A percentile compares a stretch with the other conserved stretches of the same genome.
phyloP scores from a whole-genome alignment of 1,284 basidiomycete species.

The Golubevia sp. region DNA sequence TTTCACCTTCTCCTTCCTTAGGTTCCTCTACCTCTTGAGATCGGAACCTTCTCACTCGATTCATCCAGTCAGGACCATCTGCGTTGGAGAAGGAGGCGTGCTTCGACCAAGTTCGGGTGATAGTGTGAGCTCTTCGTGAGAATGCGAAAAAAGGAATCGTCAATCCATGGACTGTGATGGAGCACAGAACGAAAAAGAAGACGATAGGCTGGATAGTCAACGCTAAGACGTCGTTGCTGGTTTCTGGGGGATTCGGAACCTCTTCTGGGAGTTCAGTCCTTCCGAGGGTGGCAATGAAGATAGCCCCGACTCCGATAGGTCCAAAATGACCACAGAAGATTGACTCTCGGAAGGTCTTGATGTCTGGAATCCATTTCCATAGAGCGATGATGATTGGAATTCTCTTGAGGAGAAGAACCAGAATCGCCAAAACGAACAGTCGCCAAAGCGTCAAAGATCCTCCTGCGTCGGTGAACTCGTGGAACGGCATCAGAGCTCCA shows the following conservation, averaged over 20 bases:
- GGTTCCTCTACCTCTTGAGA: slow-evolving; percentile 18
- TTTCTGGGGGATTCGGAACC: slow-evolving; percentile 40
- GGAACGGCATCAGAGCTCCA: slow-evolving; percentile 55
- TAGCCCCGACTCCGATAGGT: slow-evolving; percentile 58
- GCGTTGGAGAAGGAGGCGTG: slow-evolving; percentile 30
- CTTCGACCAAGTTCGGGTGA: slow-evolving; percentile 45
- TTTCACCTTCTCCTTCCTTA: slow-evolving; percentile 10
- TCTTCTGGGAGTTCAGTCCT: slow-evolving; percentile 47
- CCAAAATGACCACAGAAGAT: slow-evolving; percentile 59
- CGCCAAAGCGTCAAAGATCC: slow-evolving; percentile 44
- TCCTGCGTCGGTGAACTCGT: slow-evolving; percentile 36
- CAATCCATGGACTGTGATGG: slow-evolving; percentile 57
- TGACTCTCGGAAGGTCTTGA: slow-evolving; percentile 61
- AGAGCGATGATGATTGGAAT: slow-evolving; percentile 53
- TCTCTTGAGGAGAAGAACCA: slow-evolving; percentile 50
- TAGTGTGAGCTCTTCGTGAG: slow-evolving; percentile 12
- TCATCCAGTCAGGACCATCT: slow-evolving; percentile 42
- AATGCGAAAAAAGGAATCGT: slow-evolving; percentile 55
- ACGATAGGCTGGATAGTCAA: slow-evolving; percentile 58
- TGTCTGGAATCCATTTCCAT: slow-evolving; percentile 59
- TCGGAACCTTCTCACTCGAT: slow-evolving; percentile 30
- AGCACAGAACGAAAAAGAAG: slow-evolving; percentile 59
- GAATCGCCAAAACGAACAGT: slow-evolving; percentile 48
- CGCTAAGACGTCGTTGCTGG: slow-evolving; percentile 47
- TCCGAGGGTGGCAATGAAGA: slow-evolving; percentile 56